Evolutionary conservation across 371 early-diverging fungal species (phyloP).

Genomic region (Paraphysoderma sedebokerense): DNA sequence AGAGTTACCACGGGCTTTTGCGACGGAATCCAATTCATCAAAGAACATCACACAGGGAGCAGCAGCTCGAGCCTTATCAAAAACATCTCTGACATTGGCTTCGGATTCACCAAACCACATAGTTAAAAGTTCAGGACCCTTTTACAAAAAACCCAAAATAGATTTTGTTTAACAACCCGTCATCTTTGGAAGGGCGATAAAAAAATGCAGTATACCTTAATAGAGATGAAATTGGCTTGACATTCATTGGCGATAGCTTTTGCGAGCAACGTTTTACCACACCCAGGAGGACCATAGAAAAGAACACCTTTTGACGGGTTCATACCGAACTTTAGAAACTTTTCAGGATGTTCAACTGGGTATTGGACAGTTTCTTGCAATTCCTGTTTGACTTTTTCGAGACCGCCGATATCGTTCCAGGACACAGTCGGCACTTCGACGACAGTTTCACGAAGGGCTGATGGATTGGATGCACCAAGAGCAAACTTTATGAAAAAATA

Average conservation of each 20-base stretch:
- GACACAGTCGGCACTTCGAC: conserved; percentile 97
- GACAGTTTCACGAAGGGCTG: conserved; percentile 98
- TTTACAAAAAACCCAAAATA: no score
- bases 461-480: conserved; percentile 93
- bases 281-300: conserved; percentile 99
- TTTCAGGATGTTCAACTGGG: conserved; percentile 99
- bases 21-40: conserved; percentile 99
- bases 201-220: conserved; percentile 47
- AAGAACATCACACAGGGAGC: conserved; percentile 99
- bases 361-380: conserved; percentile 99
- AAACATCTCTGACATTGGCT: conserved; percentile 98
- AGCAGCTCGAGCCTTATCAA: conserved; percentile 98
- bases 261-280: conserved; percentile 99
- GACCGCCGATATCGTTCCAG: conserved; percentile 99
- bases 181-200: neutral
- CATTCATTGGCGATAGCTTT: conserved; percentile 99
- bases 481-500: conserved; percentile 53
- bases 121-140: conserved; percentile 98
- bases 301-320: conserved; percentile 98
- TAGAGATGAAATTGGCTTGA: conserved; percentile 99
- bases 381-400: conserved; percentile 97
- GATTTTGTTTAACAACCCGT: neutral
- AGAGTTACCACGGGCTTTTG: conserved; percentile 83
- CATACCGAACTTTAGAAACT: conserved; percentile 99
- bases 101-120: conserved; percentile 99